phyloP scores from a whole-genome alignment of 1,284 basidiomycete genomes.

The Cutaneotrichosporon cutaneum region DNA sequence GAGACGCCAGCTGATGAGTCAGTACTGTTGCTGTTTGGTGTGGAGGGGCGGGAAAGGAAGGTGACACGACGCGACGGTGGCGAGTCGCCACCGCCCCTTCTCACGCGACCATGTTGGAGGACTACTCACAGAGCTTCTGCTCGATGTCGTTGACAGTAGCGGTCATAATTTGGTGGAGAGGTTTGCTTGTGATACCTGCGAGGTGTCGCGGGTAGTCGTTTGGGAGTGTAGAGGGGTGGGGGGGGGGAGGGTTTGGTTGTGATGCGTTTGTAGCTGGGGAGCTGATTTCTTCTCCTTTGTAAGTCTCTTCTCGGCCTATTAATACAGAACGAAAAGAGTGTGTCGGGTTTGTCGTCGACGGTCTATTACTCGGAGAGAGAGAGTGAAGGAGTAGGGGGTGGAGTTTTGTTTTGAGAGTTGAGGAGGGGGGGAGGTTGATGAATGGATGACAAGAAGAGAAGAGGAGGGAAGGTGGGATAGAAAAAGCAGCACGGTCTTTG shows the following conservation, averaged over 20 bases:
- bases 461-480: conserved; percentile 14
- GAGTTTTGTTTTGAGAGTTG: neutral
- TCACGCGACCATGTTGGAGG: conserved; percentile 21
- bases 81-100: conserved; percentile 5
- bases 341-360: conserved; percentile 11
- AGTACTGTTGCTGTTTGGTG: neutral
- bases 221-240: neutral
- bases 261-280: conserved; percentile 6
- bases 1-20: conserved; percentile 30
- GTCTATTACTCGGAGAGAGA: conserved; percentile 14
- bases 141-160: conserved; percentile 59
- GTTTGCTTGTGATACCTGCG: conserved; percentile 19
- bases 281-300: neutral
- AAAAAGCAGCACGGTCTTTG: conserved; percentile 11
- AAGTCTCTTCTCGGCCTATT: conserved; percentile 25
- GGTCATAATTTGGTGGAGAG: conserved; percentile 39
- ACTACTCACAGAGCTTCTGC: conserved; percentile 70
- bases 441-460: conserved; percentile 5
- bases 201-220: conserved; percentile 13
- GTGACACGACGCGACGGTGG: conserved; percentile 7
- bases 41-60: neutral
- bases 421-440: neutral
- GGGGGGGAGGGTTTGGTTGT: neutral
- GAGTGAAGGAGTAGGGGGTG: conserved; percentile 11
- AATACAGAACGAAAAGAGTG: conserved; percentile 30